A percentile compares a stretch with the other conserved stretches of the same genome.
phyloP scores from a whole-genome alignment of 2,329 filamentous ascomycete genomes.

The Thielaviopsis punctulata region DNA sequence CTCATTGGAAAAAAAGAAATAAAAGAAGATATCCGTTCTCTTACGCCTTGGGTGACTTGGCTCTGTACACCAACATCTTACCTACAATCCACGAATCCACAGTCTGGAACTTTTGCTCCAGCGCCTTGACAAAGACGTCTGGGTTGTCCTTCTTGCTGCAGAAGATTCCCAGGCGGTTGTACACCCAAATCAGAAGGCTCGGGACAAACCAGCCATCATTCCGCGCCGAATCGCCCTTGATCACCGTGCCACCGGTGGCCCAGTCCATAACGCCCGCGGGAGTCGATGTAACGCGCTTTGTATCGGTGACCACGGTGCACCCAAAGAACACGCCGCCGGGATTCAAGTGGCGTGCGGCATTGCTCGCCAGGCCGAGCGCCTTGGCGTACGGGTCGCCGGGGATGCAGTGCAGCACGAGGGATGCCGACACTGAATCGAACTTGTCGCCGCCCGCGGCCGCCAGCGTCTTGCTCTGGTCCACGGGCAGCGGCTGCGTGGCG shows the following conservation, averaged over 20 bases:
- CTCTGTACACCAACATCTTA: conserved; percentile 21
- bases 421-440: conserved; percentile 10
- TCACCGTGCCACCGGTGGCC: neutral
- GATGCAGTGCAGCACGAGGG: conserved; percentile 9
- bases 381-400: conserved; percentile 4
- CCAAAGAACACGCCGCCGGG: conserved; percentile 16
- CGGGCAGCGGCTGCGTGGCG: conserved; percentile 24
- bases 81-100: conserved; percentile 25
- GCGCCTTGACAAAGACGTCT: conserved; percentile 19
- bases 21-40: neutral
- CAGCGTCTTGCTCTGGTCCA: conserved; percentile 13
- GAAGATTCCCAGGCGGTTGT: conserved; percentile 22
- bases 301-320: conserved; percentile 15
- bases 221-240: neutral
- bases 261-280: conserved; percentile 10
- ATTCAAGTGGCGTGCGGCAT: conserved; percentile 12
- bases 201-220: conserved; percentile 3
- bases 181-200: conserved; percentile 16
- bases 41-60: conserved; percentile 7
- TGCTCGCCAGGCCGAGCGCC: conserved; percentile 9
- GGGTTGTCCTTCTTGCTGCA: conserved; percentile 22
- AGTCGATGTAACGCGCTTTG: neutral
- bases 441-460: conserved; percentile 8
- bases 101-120: conserved; percentile 21
- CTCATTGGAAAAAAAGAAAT: neutral